A percentile compares a stretch with the other conserved stretches of the same genome.
These are phyloP conservation scores for Acacia melanoxylon DNA, from an alignment of 306 rosid species.

Conservation along the genomic window DNA sequence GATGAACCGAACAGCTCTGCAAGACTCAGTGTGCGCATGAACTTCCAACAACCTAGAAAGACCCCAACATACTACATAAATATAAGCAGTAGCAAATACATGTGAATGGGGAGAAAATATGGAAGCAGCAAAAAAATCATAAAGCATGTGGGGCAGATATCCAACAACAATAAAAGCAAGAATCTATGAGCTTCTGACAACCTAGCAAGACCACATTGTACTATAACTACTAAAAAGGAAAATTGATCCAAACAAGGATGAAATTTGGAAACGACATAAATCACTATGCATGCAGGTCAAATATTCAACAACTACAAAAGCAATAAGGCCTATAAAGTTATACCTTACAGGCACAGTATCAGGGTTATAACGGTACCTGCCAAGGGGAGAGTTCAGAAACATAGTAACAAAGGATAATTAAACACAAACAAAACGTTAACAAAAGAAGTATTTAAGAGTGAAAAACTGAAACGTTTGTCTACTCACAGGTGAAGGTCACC, in stretches of 20 bases:
- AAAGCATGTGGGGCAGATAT: neutral
- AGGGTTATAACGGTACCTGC: slow-evolving; percentile 63
- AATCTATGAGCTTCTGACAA: slow-evolving; percentile 44
- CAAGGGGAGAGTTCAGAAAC: neutral
- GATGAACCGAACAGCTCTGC: slow-evolving; percentile 81
- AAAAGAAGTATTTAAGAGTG: neutral
- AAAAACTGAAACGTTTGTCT: neutral
- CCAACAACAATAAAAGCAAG: slow-evolving; percentile 15
- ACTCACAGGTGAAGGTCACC: slow-evolving; percentile 75
- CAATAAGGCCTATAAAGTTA: neutral
- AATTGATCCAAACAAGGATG: neutral
- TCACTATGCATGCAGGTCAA: neutral
- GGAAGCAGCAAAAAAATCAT: slow-evolving; percentile 5
- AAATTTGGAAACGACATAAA: slow-evolving; percentile 5
- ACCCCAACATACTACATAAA: neutral
- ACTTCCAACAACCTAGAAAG: slow-evolving; percentile 65
- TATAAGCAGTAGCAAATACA: neutral
- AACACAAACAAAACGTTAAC: neutral
- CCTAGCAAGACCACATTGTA: slow-evolving; percentile 33
- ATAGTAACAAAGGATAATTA: neutral
- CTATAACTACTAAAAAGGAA: neutral
- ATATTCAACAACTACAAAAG: slow-evolving; percentile 10
- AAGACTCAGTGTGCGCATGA: slow-evolving; percentile 77
- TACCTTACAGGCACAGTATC: slow-evolving; percentile 67
- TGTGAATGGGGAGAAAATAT: neutral